Percentiles rank a stretch among this genome's conserved stretches.
Evolutionary conservation across 2,329 filamentous ascomycete genomes (phyloP).

Genomic region (Tolypocladium capitatum): DNA sequence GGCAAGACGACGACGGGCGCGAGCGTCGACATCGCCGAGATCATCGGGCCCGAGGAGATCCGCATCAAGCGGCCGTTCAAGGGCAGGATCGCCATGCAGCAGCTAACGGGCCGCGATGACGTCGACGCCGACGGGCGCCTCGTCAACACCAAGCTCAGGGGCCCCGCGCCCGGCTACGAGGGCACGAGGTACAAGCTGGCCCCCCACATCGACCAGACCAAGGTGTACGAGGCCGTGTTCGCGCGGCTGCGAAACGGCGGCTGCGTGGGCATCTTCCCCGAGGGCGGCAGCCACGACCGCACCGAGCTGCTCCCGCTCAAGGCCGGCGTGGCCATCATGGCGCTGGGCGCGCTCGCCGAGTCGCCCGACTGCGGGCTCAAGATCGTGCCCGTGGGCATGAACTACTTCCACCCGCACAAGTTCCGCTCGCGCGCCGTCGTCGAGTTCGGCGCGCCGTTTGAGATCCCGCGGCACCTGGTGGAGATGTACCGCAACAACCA

Average conservation of each 20-base stretch:
- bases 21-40: conserved; percentile 72
- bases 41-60: conserved; percentile 67
- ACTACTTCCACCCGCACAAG: conserved; percentile 98
- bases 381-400: conserved; percentile 96
- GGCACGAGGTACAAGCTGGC: conserved; percentile 79
- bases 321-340: conserved; percentile 97
- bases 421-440: conserved; percentile 92
- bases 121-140: conserved; percentile 54
- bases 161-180: conserved; percentile 47
- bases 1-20: conserved; percentile 64
- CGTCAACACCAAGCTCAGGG: conserved; percentile 38
- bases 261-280: conserved; percentile 92
- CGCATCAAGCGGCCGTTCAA: conserved; percentile 80
- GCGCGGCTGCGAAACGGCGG: conserved; percentile 67
- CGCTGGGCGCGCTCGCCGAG: conserved; percentile 73
- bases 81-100: conserved; percentile 57
- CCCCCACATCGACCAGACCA: conserved; percentile 85
- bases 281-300: conserved; percentile 90
- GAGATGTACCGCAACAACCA: conserved; percentile 74
- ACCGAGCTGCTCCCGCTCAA: conserved; percentile 86
- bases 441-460: conserved; percentile 83
- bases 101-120: conserved; percentile 71
- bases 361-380: conserved; percentile 79
- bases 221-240: conserved; percentile 90
- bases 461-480: conserved; percentile 70